These are phyloP conservation scores for Trichophyton benhamiae DNA, from an alignment of 2,329 filamentous ascomycete genomes.

Conservation along the genomic window DNA sequence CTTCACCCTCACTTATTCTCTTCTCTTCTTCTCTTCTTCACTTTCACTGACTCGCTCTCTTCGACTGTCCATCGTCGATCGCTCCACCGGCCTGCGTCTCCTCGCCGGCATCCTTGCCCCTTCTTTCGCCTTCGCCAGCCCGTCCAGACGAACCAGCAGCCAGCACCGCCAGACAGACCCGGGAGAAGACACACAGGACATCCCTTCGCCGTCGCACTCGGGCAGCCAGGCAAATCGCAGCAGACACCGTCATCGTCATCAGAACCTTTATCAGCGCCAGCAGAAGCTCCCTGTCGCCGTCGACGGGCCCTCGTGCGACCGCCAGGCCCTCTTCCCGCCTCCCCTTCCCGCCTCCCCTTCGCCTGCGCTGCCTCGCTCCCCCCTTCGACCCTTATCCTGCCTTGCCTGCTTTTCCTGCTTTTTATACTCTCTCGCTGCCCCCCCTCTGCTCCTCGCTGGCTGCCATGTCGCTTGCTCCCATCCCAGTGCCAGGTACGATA, in stretches of 20 bases:
- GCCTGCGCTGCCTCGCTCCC: background rate
- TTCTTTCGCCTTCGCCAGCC: background rate
- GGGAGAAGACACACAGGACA: background rate
- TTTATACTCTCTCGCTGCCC: no score
- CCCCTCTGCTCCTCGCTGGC: no score
- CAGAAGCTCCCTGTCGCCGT: no score
- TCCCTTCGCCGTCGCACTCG: background rate
- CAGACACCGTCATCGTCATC: no score
- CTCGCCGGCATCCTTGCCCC: background rate
- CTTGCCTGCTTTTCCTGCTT: background rate
- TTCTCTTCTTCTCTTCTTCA: background rate
- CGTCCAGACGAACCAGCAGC: background rate
- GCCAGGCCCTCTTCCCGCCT: background rate
- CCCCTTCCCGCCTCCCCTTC: background rate
- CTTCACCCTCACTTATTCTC: background rate
- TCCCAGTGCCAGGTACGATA: conserved; percentile 19
- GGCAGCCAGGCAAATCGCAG: no score
- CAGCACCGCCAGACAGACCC: background rate
- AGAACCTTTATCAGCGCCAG: no score
- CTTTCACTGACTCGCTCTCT: no score
- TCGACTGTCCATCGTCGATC: background rate
- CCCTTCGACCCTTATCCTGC: no score
- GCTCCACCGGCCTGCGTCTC: background rate
- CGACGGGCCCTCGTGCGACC: background rate
- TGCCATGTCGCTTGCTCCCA: conserved; percentile 18